These are phyloP conservation scores for Candida ortonii DNA, from an alignment of 805 yeast genomes.

Conservation along the genomic window DNA sequence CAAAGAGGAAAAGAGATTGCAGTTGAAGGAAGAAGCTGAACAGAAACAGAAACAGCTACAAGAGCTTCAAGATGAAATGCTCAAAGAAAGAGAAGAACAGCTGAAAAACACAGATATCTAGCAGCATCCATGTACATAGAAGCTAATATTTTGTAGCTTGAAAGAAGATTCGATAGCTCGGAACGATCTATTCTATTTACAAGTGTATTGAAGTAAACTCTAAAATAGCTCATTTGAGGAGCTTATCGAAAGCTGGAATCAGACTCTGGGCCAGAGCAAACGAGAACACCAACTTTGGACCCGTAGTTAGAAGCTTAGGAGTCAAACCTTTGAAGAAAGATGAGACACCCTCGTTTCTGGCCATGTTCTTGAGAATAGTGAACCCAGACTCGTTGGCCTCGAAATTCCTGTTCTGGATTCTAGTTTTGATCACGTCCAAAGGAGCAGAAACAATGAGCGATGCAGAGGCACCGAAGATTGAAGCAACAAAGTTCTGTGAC, in stretches of 20 bases:
- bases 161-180: no score
- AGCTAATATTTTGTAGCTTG: neutral
- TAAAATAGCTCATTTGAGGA: constrained; percentile 46
- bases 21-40: constrained; percentile 23
- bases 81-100: constrained; percentile 15
- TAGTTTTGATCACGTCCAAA: constrained; percentile 94
- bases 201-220: no score
- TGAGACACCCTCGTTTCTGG: constrained; percentile 82
- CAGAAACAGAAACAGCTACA: constrained; percentile 24
- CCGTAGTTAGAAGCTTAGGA: constrained; percentile 94
- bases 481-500: constrained; percentile 91
- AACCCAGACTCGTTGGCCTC: constrained; percentile 94
- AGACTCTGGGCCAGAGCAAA: constrained; percentile 96
- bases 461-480: constrained; percentile 95
- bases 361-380: constrained; percentile 89
- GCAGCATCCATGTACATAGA: constrained; percentile 2
- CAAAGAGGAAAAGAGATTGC: constrained; percentile 21
- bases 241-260: constrained; percentile 90
- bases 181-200: no score
- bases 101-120: constrained; percentile 1
- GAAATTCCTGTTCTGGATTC: constrained; percentile 95
- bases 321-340: constrained; percentile 96
- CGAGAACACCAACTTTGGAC: constrained; percentile 97
- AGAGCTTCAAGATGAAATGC: constrained; percentile 23
- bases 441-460: constrained; percentile 97